Base-by-base conservation (phyloP, 148 eudicot genomes). In the Vaccinium vitisidaea region DNA sequence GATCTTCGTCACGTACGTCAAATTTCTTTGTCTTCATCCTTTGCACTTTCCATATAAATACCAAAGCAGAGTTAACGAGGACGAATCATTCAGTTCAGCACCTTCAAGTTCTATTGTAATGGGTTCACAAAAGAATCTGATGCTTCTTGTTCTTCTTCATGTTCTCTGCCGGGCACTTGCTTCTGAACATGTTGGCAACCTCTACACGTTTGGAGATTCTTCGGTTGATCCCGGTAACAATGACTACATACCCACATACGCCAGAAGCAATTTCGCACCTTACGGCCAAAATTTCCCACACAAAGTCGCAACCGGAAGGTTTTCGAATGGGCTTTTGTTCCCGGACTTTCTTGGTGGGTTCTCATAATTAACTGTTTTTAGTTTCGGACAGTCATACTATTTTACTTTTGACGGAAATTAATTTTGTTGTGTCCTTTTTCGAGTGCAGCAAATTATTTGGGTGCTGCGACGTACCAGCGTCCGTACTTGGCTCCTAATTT, bases 221-320 rank as follows among this genome's bases (percentile, higher is more conserved):
- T 81, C 63, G 15, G 83, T 81, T 10, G 83, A 81, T 46, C 83
- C 83, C 3, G 83, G 83, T n/a, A 81, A 81, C 52, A 81, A 81
- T 14, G 25, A 46, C n/a, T 63, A 39, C 74, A 39, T 81, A 30
- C 0, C 0, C 0, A 81, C 53, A 15, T 5, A 1, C 4, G 53
- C 74, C 13, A 81, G 12, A 75, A 81, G 83, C 75, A 46, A 81
- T 25, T 81, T 65, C 5, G 55, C 83, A 0, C 75, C 83, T 23
- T 81, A 81, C 55, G 83, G 83, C 2, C n/a, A 8, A 0, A 75
- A 63, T 63, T 81, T 81, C 25, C 32, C 50, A 1, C 15, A 46
- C 21, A 3, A 6, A 12, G 5, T 4, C 15, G 11, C 75, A 1
- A 81, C 83, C 10, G 83, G 83, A 15, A 81, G 83, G 75, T 81